Evolutionary conservation across 2,329 filamentous ascomycete species (phyloP).

Genomic region (Neofusicoccum parvum): DNA sequence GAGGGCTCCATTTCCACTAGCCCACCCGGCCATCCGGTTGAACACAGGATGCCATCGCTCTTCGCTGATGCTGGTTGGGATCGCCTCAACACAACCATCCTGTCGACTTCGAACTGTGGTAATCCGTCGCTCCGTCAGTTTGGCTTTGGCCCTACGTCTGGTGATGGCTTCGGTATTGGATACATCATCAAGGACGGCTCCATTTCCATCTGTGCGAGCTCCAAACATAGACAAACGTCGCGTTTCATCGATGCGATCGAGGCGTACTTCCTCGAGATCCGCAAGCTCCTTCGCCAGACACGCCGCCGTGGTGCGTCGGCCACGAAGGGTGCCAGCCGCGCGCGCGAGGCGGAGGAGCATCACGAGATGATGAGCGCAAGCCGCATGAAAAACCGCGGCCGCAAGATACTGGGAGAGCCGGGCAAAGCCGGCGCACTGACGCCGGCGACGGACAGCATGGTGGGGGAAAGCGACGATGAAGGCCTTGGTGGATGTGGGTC

Average conservation of each 20-base stretch:
- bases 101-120: constrained; percentile 98
- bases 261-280: constrained; percentile 85
- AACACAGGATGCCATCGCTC: constrained; percentile 67
- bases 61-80: constrained; percentile 93
- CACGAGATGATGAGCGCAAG: constrained; percentile 33
- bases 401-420: constrained; percentile 66
- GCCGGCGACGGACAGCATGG: constrained; percentile 66
- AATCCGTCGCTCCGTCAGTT: constrained; percentile 95
- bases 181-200: constrained; percentile 98
- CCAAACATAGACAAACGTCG: constrained; percentile 90
- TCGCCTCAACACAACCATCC: constrained; percentile 88
- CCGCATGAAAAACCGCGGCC: constrained; percentile 70
- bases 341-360: constrained; percentile 62
- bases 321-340: constrained; percentile 58
- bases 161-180: constrained; percentile 93
- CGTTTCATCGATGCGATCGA: constrained; percentile 89
- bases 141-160: constrained; percentile 92
- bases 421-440: constrained; percentile 40
- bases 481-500: constrained; percentile 83
- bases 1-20: constrained; percentile 52
- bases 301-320: constrained; percentile 57
- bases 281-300: constrained; percentile 76
- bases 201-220: constrained; percentile 87
- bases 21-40: constrained; percentile 51
- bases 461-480: constrained; percentile 75